Base-by-base conservation (phyloP, 768 basidiomycete species). In the Leccinum rimulosum region DNA sequence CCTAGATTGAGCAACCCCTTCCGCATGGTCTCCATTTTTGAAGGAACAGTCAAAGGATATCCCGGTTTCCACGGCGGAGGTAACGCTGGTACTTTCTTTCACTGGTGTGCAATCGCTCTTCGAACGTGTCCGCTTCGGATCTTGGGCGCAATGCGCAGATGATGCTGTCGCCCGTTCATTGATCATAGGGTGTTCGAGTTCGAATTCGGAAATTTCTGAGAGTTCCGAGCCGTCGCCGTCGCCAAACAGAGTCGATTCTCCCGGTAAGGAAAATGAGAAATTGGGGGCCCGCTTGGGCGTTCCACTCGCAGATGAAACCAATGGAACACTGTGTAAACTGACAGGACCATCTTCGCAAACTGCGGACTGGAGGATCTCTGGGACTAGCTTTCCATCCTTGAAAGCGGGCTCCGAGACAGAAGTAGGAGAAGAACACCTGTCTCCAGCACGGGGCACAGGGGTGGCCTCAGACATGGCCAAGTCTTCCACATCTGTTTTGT, bases 121-220 rank as follows among this genome's bases (percentile, higher is more conserved):
- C 33, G 36, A 50, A 53, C 36, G 59, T 50, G 49, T 38, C 22
- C 14, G 27, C 38, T 54, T 47, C 35, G 7, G 19, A 52, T 33
- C 47, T 19, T 40, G 51, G 25, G 50, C 40, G 31, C 50, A 35
- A 28, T 52, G 19, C 49, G 30, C 4, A 43, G 61, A 50, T 49
- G n/a, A 17, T 45, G 25, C 9, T 1, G n/a, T 55, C 30, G 6
- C 11, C 25, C 14, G 52, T 19, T 56, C 48, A 33, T 33, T 40
- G 25, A 47, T 4, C 7, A 10, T 10, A 28, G 40, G 35, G 19
- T 43, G 11, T 43, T 71, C 58, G 10, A 52, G 19, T 54, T 68
- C 68, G 50, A 71, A 64, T 40, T 75, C 69, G 17, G 75, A 76
- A 58, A 76, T 64, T 50, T 77, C 73, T 28, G 75, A 76, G 28